Base-by-base conservation (phyloP, 441 rosid species). In the Biscutella laevigata region DNA sequence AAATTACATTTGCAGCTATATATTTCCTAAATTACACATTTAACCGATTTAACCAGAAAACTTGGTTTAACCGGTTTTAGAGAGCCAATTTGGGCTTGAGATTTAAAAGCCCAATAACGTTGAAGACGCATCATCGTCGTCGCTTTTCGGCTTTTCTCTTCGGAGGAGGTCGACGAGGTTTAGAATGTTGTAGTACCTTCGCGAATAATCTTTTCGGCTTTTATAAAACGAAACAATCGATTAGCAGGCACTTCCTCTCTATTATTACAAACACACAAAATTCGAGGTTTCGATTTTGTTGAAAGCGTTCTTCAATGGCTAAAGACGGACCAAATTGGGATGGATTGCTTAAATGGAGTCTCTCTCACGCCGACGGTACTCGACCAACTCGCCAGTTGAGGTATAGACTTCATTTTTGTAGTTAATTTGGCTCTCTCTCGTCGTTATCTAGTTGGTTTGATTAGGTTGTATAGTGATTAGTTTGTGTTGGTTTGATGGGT, bases 311-410 rank as follows among this genome's bases (percentile, higher is more conserved):
- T 44, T 16, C 25, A 35, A 88, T 88, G 96, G 81, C 83, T 12
- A 75, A 77, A 60, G 86, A 82, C 37, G 96, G 90, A 71, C 96
- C 92, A 4, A 76, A 81, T 59, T 88, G 96, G 96, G 86, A 85
- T 2, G 96, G 95, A 0, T 69, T 88, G 64, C 82, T 88, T 28
- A 88, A 88, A 25, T 88, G 96, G 96, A 85, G 95, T 61, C 72
- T 85, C 42, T 74, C 90, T 3, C 69, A 69, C 69, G 68, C 69
- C 1, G 73, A 63, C 16, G 73, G 73, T 28, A 69, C 73, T 14
- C 69, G 49, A 52, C 53, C 69, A 27, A 14, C 67, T 40, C 75
- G 84, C 51, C 72, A 75, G 73, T 69, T 85, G 62, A 83, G 92
- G 96, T 88, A 64, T 48, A 32, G 6, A 7, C 4, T 28, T 35